Percentiles rank a stretch among this genome's conserved stretches.
Conservation (phyloP, 345 rosid species). For the Geranium rotundifolium region DNA sequence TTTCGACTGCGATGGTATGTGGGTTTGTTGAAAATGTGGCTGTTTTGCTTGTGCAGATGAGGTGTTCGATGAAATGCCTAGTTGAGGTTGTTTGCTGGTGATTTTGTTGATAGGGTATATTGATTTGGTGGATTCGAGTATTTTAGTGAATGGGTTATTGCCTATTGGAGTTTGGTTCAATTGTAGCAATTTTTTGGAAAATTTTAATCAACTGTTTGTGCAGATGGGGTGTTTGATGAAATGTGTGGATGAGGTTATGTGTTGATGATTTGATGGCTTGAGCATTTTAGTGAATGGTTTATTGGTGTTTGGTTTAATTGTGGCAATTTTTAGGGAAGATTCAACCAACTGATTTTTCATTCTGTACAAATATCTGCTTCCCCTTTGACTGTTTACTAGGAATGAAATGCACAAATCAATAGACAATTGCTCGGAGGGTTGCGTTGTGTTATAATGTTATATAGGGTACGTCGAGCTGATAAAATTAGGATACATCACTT, state of each 20-base stretch:
- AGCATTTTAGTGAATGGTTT: not conserved
- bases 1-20: constrained; percentile 82
- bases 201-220: not conserved
- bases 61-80: not conserved
- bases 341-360: not conserved
- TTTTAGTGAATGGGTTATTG: too few species aligned
- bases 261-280: not conserved
- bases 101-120: too few species aligned
- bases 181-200: too few species aligned
- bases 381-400: not conserved
- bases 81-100: not conserved
- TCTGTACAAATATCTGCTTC: not conserved
- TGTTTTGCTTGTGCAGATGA: not conserved
- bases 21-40: not conserved
- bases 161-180: too few species aligned
- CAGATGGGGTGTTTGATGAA: not conserved
- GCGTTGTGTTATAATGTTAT: not conserved
- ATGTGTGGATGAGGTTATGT: not conserved
- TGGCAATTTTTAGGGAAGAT: too few species aligned
- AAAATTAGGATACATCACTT: not conserved
- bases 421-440: not conserved
- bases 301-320: too few species aligned
- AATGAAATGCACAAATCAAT: not conserved
- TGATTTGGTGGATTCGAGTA: not conserved
- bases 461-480: not conserved